These are phyloP conservation scores for Nakaseomyces delphensis DNA, from an alignment of 1,139 yeast species.

Conservation along the genomic window DNA sequence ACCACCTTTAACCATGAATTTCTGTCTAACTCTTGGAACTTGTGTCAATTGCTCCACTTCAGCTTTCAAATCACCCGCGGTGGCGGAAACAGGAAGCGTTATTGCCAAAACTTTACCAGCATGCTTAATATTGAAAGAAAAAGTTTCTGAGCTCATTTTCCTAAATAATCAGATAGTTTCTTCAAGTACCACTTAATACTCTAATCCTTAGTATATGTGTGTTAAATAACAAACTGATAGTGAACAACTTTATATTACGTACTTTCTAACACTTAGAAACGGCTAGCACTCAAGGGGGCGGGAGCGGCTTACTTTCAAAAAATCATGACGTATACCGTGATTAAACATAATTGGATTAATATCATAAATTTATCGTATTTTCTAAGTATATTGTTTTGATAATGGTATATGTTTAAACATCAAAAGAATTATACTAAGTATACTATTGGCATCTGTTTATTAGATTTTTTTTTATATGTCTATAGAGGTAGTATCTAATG, in stretches of 20 bases:
- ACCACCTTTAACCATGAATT: constrained; percentile 82
- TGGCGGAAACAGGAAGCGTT: constrained; percentile 45
- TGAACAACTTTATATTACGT: no score
- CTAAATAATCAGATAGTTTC: no score
- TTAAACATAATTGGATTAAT: background rate
- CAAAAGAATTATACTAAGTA: no score
- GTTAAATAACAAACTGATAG: no score
- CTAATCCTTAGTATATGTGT: no score
- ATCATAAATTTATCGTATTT: background rate
- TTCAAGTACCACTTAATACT: no score
- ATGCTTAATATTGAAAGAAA: constrained; percentile 49
- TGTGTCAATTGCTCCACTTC: constrained; percentile 66
- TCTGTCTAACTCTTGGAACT: constrained; percentile 82
- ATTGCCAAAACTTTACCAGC: constrained; percentile 77
- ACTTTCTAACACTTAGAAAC: no score
- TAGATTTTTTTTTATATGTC: background rate
- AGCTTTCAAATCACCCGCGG: constrained; percentile 62
- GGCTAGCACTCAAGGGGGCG: no score
- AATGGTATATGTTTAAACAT: no score
- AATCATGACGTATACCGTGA: no score
- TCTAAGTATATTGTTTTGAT: no score
- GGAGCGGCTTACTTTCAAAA: no score
- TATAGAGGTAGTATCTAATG: constrained; percentile 38
- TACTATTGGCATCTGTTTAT: background rate
- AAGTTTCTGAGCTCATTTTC: constrained; percentile 2